Evolutionary conservation across 495 filamentous ascomycete genomes (phyloP).

Genomic region (Penicillium coprophilum): DNA sequence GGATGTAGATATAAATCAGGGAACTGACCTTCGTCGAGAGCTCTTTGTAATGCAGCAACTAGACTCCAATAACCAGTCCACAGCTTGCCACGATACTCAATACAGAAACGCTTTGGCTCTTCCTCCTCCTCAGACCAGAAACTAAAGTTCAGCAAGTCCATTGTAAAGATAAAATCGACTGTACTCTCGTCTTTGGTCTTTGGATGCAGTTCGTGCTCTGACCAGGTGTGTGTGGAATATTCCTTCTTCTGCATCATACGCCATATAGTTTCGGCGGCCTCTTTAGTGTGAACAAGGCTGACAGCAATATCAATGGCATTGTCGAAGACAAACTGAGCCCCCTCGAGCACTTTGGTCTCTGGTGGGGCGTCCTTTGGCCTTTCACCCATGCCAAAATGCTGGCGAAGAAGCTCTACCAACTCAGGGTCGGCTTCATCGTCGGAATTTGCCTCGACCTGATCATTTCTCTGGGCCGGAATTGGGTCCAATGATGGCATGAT

Average conservation of each 20-base stretch:
- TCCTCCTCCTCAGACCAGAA: constrained; percentile 79
- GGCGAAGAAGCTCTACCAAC: constrained; percentile 80
- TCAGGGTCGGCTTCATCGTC: constrained; percentile 90
- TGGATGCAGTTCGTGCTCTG: constrained; percentile 87
- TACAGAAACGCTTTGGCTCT: constrained; percentile 66
- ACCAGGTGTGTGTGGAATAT: constrained; percentile 84
- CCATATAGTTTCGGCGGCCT: constrained; percentile 76
- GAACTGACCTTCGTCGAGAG: constrained; percentile 77
- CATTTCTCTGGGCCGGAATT: constrained; percentile 15
- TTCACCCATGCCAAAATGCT: constrained; percentile 66
- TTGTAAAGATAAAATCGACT: constrained; percentile 89
- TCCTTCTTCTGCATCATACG: constrained; percentile 75
- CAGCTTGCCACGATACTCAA: constrained; percentile 73
- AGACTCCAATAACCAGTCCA: constrained; percentile 98
- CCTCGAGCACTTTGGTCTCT: constrained; percentile 78
- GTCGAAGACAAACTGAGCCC: constrained; percentile 83
- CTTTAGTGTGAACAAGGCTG: constrained; percentile 72
- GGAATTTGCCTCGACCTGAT: constrained; percentile 41
- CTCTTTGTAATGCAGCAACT: constrained; percentile 80
- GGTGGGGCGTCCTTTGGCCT: constrained; percentile 49
- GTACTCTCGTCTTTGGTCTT: constrained; percentile 71
- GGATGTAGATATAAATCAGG: constrained; percentile 11
- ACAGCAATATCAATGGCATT: constrained; percentile 91
- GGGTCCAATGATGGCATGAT: constrained; percentile 31
- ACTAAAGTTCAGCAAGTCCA: constrained; percentile 95